Percentiles rank a stretch among this genome's conserved stretches.
Evolutionary conservation across 805 yeast species (phyloP).

Genomic region (Kuraishia floccosa): DNA sequence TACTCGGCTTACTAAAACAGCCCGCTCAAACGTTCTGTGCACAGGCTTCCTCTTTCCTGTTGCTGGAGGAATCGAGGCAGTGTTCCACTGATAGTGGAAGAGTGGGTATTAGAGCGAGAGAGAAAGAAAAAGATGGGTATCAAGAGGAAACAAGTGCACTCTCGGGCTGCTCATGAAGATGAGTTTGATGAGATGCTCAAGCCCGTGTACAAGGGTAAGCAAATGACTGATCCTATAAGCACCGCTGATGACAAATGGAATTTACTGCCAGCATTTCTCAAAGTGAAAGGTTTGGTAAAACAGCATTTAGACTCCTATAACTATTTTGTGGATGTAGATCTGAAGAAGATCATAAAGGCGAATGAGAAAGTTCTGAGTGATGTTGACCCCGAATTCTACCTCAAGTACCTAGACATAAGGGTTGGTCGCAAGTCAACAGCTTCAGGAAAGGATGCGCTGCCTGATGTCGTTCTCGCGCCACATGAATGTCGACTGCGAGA

Average conservation of each 20-base stretch:
- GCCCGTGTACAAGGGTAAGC: constrained; percentile 79
- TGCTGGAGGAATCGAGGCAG: too few species aligned
- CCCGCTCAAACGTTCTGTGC: too few species aligned
- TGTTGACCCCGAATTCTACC: constrained; percentile 93
- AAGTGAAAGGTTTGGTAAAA: constrained; percentile 91
- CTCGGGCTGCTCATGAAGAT: constrained; percentile 26
- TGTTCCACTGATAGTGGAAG: too few species aligned
- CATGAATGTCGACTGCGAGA: constrained; percentile 95
- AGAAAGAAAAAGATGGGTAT: too few species aligned
- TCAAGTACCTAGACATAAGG: constrained; percentile 86
- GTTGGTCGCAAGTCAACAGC: constrained; percentile 74
- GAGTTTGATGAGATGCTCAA: constrained; percentile 67
- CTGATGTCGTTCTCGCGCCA: constrained; percentile 67
- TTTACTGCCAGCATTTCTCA: constrained; percentile 86
- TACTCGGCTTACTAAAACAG: too few species aligned
- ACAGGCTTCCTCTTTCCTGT: too few species aligned
- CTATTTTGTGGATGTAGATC: constrained; percentile 87
- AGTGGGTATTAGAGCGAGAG: too few species aligned
- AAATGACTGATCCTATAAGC: constrained; percentile 73
- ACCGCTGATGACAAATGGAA: constrained; percentile 98
- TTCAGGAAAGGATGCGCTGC: constrained; percentile 22
- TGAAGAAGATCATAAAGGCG: constrained; percentile 86
- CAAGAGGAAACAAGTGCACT: too few species aligned
- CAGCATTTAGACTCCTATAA: constrained; percentile 98
- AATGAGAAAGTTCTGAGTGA: constrained; percentile 84